Evolutionary conservation across 1,284 basidiomycete species (phyloP).

Genomic region (Ceratobasidium sp.): DNA sequence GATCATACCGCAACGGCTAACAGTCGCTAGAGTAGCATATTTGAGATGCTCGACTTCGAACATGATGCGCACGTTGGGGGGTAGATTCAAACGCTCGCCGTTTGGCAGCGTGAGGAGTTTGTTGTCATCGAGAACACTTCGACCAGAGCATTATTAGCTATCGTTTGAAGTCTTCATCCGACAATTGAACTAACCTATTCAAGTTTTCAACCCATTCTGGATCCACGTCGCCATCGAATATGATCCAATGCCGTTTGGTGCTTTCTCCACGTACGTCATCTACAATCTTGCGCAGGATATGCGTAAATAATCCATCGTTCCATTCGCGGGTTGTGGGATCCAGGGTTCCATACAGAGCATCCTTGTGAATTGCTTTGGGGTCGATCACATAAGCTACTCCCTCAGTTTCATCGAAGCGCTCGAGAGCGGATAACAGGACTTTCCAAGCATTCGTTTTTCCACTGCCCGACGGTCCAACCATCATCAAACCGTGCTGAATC

Average conservation of each 20-base stretch:
- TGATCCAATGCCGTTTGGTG: constrained; percentile 97
- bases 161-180: neutral
- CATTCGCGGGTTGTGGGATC: constrained; percentile 98
- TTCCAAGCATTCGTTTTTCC: constrained; percentile 99
- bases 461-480: constrained; percentile 97
- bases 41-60: constrained; percentile 99
- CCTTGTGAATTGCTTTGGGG: constrained; percentile 99
- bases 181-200: constrained; percentile 77
- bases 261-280: constrained; percentile 99
- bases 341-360: constrained; percentile 95
- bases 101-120: constrained; percentile 97
- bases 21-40: constrained; percentile 97
- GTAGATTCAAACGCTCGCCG: constrained; percentile 97
- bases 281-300: constrained; percentile 96
- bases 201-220: constrained; percentile 99
- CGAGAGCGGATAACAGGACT: constrained; percentile 89
- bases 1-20: constrained; percentile 99
- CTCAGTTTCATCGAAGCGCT: constrained; percentile 91
- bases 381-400: constrained; percentile 97
- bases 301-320: constrained; percentile 99
- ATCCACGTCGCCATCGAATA: constrained; percentile 99
- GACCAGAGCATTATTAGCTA: neutral
- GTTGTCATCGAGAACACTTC: constrained; percentile 98
- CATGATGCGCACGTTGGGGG: constrained; percentile 98
- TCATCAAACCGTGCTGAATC: constrained; percentile 99